Percentiles rank a stretch among this genome's conserved stretches.
Conservation (phyloP, 768 basidiomycete genomes). For the Gloeopeniophorella convolvens region DNA sequence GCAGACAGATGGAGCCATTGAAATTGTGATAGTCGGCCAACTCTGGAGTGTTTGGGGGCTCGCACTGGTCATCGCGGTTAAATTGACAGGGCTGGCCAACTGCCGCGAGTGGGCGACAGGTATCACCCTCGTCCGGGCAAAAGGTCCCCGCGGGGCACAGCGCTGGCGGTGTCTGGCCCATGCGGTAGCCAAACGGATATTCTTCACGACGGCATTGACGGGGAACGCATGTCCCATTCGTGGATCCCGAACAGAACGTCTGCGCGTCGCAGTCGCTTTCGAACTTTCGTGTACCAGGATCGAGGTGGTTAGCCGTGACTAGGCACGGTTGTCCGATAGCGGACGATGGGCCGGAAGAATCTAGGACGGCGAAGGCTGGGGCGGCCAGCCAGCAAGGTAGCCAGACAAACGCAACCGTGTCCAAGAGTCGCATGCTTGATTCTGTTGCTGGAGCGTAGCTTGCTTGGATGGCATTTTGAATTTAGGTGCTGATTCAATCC, state of each 20-base stretch:
- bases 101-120: conserved; percentile 11
- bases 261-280: conserved; percentile 17
- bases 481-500: too few relatives aligned
- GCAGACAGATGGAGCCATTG: conserved; percentile 14
- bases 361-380: too few relatives aligned
- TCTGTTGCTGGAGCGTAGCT: too few relatives aligned
- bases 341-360: too few relatives aligned
- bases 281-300: conserved; percentile 17
- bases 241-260: conserved; percentile 13
- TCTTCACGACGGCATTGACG: conserved; percentile 19
- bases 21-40: conserved; percentile 10
- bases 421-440: too few relatives aligned
- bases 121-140: conserved; percentile 20
- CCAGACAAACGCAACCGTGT: too few relatives aligned
- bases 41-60: conserved; percentile 3
- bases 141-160: conserved; percentile 15
- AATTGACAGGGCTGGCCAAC: conserved; percentile 18
- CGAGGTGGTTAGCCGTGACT: conserved; percentile 13
- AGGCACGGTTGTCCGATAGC: conserved; percentile 12
- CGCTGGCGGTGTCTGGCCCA: conserved; percentile 4
- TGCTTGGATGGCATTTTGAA: too few relatives aligned
- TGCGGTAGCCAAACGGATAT: conserved; percentile 13
- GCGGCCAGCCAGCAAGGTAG: too few relatives aligned
- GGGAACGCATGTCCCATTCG: conserved; percentile 16
- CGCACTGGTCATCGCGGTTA: conserved; percentile 20